These are phyloP conservation scores for Pseudopyrenochaeta lycopersici DNA, from an alignment of 2,329 filamentous ascomycete genomes.

Conservation along the genomic window DNA sequence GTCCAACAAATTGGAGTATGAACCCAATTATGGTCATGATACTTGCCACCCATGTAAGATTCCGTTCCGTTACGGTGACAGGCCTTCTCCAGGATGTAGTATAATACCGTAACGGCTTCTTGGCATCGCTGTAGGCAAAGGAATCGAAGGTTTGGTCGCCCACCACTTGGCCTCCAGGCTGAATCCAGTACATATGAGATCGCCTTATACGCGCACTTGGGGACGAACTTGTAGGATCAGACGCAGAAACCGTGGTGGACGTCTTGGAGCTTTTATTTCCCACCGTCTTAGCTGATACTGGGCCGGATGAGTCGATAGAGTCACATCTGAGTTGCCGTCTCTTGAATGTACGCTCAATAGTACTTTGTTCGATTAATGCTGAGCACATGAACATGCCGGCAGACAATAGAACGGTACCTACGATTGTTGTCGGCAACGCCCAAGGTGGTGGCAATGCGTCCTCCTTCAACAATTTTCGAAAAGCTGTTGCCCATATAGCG, in stretches of 20 bases:
- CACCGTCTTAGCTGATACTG: too few relatives aligned
- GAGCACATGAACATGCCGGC: constrained; percentile 38
- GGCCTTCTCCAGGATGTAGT: too few relatives aligned
- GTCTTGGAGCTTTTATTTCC: too few relatives aligned
- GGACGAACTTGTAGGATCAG: too few relatives aligned
- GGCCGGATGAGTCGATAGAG: too few relatives aligned
- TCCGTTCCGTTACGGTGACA: too few relatives aligned
- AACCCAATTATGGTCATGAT: constrained; percentile 44
- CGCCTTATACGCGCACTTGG: background rate
- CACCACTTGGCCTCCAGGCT: constrained; percentile 48
- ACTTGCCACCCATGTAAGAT: constrained; percentile 11
- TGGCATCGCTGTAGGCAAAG: constrained; percentile 28
- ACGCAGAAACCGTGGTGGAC: too few relatives aligned
- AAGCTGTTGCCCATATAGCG: background rate
- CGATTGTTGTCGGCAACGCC: constrained; percentile 7
- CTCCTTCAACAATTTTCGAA: too few relatives aligned
- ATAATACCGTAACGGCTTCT: background rate
- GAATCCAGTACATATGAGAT: constrained; percentile 38
- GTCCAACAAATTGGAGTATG: constrained; percentile 51
- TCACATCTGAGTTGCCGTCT: constrained; percentile 24
- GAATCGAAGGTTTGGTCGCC: constrained; percentile 52
- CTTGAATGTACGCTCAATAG: constrained; percentile 18
- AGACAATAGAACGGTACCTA: constrained; percentile 47
- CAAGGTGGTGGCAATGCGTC: background rate
- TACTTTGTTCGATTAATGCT: constrained; percentile 42